These are phyloP conservation scores for Linnemannia zychae DNA, from an alignment of 192 early-diverging fungal species.

Conservation along the genomic window DNA sequence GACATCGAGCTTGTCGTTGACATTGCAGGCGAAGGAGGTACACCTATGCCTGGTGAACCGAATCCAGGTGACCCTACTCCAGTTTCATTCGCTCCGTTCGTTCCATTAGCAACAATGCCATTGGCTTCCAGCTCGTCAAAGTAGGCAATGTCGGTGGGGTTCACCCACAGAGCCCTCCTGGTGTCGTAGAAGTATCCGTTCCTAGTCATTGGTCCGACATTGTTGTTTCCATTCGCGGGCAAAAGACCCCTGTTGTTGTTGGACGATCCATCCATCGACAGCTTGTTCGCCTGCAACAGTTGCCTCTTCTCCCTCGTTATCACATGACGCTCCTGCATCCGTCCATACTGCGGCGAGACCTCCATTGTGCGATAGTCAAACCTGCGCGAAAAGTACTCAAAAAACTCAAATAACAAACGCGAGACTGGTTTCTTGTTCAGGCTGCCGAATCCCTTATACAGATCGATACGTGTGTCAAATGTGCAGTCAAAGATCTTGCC, in stretches of 20 bases:
- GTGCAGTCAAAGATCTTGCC: constrained; percentile 29
- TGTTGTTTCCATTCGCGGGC: neutral
- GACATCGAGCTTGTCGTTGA: neutral
- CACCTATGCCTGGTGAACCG: neutral
- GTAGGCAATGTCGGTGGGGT: constrained; percentile 15
- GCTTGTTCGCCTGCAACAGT: neutral
- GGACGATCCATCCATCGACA: neutral
- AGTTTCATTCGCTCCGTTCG: neutral
- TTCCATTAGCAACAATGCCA: neutral
- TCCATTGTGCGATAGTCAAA: constrained; percentile 54
- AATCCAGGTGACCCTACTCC: neutral
- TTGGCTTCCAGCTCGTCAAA: constrained; percentile 25
- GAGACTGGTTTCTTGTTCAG: constrained; percentile 33
- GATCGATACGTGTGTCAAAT: constrained; percentile 20
- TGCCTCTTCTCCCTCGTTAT: constrained; percentile 1
- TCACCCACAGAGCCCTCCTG: constrained; percentile 20
- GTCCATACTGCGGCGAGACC: constrained; percentile 14
- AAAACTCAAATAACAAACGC: constrained; percentile 40
- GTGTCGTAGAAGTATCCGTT: constrained; percentile 12
- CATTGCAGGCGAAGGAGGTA: neutral
- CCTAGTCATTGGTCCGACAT: neutral
- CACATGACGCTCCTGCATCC: constrained; percentile 20
- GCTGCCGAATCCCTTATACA: constrained; percentile 22
- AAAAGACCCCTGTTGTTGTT: neutral
- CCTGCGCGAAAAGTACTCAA: constrained; percentile 31